Base-by-base conservation (phyloP, 176 grass and related monocot species). In the Zoysia japonica region DNA sequence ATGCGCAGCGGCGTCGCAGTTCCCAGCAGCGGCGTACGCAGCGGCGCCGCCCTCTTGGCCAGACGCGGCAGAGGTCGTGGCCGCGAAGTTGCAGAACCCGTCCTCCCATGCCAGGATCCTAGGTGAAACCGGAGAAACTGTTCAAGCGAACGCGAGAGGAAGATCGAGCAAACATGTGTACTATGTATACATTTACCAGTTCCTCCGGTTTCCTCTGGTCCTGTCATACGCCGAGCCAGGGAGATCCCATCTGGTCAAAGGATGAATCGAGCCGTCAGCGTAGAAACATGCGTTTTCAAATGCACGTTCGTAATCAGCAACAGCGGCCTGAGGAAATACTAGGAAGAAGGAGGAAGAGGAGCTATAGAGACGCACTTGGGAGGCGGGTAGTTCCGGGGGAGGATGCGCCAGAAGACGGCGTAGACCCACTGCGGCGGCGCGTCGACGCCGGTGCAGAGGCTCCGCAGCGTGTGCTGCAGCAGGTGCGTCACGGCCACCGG, bases 51-150 rank as follows among this genome's bases (percentile, higher is more conserved):
- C 83, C 61, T 82, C 88, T 75, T 90, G 89, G 51, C 91, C 76
- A 68, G 84, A 87, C 40, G 86, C 70, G 4, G 85, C 47, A 7
- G 94, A 70, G 41, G 86, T 61, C 40, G 86, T 62, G 66, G 90
- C 86, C 11, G 90, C 90, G 60, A 99, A 99, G 89, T 95, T 99
- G 88, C 96, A 99, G 81, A 95, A 99, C 1, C 96, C 96, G 71
- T 99, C 96, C 80, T 99, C 96, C 96, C 96, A 99, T 16, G 89
- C 86, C 79, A 99, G 68, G 72, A 99, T 99, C 96, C 92, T 99
- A 79, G n/a, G 38, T 47, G 14, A 48, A 84, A 80, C 17, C 28
- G 11, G 2, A 9, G 1, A 14, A 65, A 3, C 53, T 28, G 28
- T 28, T 35, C 40, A 52, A 67, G 42, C 50, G 20, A 55, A 10